Evolutionary conservation across 768 basidiomycete genomes (phyloP).

Genomic region (Candolleomyces eurysporus): DNA sequence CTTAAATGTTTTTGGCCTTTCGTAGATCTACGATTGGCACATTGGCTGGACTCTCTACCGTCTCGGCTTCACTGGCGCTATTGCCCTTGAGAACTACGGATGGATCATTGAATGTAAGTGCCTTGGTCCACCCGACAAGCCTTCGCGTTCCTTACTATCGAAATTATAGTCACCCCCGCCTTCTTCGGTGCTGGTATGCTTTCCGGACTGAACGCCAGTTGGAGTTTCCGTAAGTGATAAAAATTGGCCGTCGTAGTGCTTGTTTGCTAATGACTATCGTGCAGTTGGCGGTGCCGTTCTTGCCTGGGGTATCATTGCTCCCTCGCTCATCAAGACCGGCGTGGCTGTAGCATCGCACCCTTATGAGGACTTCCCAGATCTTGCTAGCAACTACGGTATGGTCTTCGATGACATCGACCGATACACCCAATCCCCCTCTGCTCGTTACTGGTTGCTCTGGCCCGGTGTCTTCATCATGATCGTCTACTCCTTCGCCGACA

Average conservation of each 20-base stretch:
- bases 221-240: constrained; percentile 50
- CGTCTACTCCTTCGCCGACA: constrained; percentile 56
- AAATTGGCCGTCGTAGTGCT: not conserved
- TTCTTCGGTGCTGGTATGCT: constrained; percentile 63
- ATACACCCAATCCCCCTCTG: constrained; percentile 45
- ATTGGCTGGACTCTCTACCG: constrained; percentile 60
- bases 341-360: constrained; percentile 40
- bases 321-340: constrained; percentile 51
- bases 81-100: constrained; percentile 56
- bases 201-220: constrained; percentile 53
- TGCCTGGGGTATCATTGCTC: constrained; percentile 63
- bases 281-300: constrained; percentile 52
- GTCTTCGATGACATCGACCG: constrained; percentile 42
- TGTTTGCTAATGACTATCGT: constrained; percentile 6
- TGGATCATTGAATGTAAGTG: constrained; percentile 54
- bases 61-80: constrained; percentile 59
- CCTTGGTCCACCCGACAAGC: too few species aligned
- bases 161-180: constrained; percentile 43
- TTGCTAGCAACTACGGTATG: constrained; percentile 43
- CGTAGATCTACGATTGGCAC: constrained; percentile 61
- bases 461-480: constrained; percentile 63
- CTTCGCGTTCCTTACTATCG: not conserved
- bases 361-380: constrained; percentile 37
- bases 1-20: not conserved
- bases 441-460: constrained; percentile 64